Conservation (phyloP, 176 grass and related monocot species). For the Triticum dicoccoides region DNA sequence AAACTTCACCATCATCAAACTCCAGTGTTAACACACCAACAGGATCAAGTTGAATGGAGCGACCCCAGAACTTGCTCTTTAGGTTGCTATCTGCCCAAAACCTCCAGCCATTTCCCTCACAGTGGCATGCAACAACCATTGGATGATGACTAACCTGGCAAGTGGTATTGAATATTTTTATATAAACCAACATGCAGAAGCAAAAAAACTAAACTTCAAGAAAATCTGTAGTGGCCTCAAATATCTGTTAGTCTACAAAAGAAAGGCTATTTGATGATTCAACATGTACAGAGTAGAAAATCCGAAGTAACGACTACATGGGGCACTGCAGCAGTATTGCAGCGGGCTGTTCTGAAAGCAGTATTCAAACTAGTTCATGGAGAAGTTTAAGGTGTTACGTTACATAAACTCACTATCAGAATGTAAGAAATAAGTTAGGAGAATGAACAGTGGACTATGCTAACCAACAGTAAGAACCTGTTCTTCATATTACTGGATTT, state of each 20-base stretch:
- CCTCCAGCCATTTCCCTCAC: conserved; percentile 92
- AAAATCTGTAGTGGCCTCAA: background rate
- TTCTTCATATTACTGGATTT: background rate
- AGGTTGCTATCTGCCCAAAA: conserved; percentile 99
- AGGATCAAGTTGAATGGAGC: conserved; percentile 99
- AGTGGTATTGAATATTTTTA: conserved; percentile 18
- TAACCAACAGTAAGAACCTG: background rate
- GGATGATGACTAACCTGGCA: conserved; percentile 97
- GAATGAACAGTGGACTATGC: background rate
- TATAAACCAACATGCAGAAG: conserved; percentile 20
- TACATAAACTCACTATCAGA: conserved; percentile 2
- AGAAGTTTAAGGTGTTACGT: background rate
- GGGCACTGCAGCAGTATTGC: background rate
- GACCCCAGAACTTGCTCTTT: conserved; percentile 99
- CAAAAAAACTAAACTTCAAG: background rate
- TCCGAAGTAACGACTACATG: background rate
- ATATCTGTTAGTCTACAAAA: background rate
- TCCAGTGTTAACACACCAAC: conserved; percentile 83
- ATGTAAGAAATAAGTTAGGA: background rate
- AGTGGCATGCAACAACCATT: conserved; percentile 96
- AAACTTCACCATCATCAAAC: conserved; percentile 98
- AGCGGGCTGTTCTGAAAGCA: background rate
- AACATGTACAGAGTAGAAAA: background rate
- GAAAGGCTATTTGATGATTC: background rate
- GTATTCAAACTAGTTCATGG: background rate